Conservation (phyloP, 2,329 filamentous ascomycete genomes). For the Cyphellophora attinorum region DNA sequence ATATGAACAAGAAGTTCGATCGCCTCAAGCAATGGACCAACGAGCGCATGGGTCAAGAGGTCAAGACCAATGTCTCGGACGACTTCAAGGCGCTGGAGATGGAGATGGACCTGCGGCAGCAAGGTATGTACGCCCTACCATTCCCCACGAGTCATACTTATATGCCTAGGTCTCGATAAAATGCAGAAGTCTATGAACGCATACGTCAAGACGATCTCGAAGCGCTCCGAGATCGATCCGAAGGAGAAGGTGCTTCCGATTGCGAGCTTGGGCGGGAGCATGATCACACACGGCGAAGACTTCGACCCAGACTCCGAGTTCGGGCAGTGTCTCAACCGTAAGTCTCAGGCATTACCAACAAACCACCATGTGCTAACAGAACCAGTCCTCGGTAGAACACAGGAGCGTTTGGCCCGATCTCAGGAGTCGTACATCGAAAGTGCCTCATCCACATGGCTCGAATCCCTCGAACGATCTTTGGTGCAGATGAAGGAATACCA, state of each 20-base stretch:
- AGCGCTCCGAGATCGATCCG: conserved; percentile 75
- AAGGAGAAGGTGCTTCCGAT: conserved; percentile 78
- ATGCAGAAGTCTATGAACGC: conserved; percentile 75
- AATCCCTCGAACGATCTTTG: conserved; percentile 79
- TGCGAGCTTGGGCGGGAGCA: conserved; percentile 69
- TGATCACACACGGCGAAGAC: conserved; percentile 84
- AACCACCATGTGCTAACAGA: neutral
- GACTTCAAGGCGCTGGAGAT: conserved; percentile 84
- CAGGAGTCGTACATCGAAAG: conserved; percentile 75
- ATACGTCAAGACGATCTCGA: conserved; percentile 82
- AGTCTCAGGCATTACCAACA: conserved; percentile 20
- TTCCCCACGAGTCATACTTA: neutral
- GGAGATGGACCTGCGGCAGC: conserved; percentile 82
- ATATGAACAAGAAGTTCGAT: conserved; percentile 79
- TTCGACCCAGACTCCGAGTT: conserved; percentile 87
- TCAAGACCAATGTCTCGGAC: conserved; percentile 76
- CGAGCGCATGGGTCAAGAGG: conserved; percentile 88
- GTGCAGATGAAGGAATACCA: conserved; percentile 98
- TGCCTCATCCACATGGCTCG: conserved; percentile 75
- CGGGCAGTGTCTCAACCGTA: conserved; percentile 71
- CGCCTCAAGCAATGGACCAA: conserved; percentile 97
- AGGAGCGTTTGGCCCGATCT: conserved; percentile 75
- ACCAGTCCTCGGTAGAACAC: conserved; percentile 67
- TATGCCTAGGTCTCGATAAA: conserved; percentile 68
- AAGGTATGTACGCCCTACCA: conserved; percentile 47